Percentiles rank a stretch among this genome's conserved stretches.
Conservation (phyloP, 2,329 filamentous ascomycete genomes). For the Colletotrichum costaricense region DNA sequence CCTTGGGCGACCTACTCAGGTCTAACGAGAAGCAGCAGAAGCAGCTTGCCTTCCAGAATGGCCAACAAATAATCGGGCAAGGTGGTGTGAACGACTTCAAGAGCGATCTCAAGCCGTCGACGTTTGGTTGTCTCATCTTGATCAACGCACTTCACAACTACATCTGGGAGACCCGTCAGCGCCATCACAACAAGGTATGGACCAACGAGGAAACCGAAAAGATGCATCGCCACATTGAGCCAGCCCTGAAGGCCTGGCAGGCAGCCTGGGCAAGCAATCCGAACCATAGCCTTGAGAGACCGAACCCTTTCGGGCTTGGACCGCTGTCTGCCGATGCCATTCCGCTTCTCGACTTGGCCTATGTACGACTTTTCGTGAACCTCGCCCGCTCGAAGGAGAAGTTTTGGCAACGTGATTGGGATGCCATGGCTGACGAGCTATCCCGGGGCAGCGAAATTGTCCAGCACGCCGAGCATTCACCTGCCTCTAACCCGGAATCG, state of each 20-base stretch:
- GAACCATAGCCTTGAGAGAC: constrained; percentile 83
- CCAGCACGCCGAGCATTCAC: constrained; percentile 76
- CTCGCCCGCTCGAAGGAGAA: constrained; percentile 92
- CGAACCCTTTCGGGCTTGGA: constrained; percentile 84
- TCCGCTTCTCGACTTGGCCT: constrained; percentile 89
- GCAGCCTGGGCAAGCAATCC: constrained; percentile 90
- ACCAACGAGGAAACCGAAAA: constrained; percentile 92
- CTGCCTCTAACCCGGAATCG: constrained; percentile 60
- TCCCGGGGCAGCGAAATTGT: constrained; percentile 81
- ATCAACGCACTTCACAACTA: constrained; percentile 98
- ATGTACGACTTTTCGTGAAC: constrained; percentile 92
- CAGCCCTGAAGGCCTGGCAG: constrained; percentile 94
- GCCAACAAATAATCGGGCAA: constrained; percentile 60
- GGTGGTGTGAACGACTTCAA: constrained; percentile 52
- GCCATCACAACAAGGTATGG: constrained; percentile 90
- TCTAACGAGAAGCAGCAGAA: constrained; percentile 76
- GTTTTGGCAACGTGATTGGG: constrained; percentile 94
- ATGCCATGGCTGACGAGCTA: constrained; percentile 89
- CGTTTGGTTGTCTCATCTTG: constrained; percentile 89
- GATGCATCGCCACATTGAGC: constrained; percentile 96
- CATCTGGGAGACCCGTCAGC: constrained; percentile 96
- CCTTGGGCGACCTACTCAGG: constrained; percentile 82
- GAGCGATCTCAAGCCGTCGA: constrained; percentile 82
- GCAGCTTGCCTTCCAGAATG: constrained; percentile 57
- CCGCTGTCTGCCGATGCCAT: constrained; percentile 92